Base-by-base conservation (phyloP, 257 asterid genomes). In the Petunia secreta region DNA sequence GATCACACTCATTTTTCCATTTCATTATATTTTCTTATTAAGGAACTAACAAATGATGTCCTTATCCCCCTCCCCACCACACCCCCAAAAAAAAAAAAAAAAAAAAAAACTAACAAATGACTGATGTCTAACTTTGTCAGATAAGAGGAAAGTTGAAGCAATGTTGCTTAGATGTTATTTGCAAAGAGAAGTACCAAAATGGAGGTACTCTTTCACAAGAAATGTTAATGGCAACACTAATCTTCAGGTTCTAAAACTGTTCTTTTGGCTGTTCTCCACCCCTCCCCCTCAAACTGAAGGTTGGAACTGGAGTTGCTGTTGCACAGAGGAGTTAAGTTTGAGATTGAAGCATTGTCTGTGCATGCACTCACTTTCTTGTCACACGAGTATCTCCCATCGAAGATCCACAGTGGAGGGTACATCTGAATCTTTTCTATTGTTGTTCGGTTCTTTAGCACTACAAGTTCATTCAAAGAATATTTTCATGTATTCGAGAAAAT, bases 261-360 rank as follows among this genome's bases (percentile, higher is more conserved):
- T 67, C 39, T 7, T 43, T 7, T 43, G 55, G 43, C 55, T 43
- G 9, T 67, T 67, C 62, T 73, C 34, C 11, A 11, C 36, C 46
- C 10, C 62, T 34, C 11, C 59, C 59, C 25, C 59, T 54, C 59
- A 13, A 3, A 13, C 59, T 54, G 59, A 81, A 95, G 98, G 91
- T 80, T 84, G 69, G 98, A 95, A 86, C 88, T 95, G 84, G 94
- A 92, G 83, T 69, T 89, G 90, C 84, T 93, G 88, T 86, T 93
- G 80, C 90, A 87, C 62, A 87, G 89, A 82, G 98, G 97, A 84
- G 81, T 86, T 80, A 95, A 95, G 84, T 93, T 90, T 57, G 99
- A 95, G 94, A 90, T 95, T 41, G 99, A 95, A 89, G 98, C 99
- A 11, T 84, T 95, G 69, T 93, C 97, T 2, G 92, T 88, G 50